Conservation (phyloP, 805 yeast species). For the Sugiyamaella lignohabitans region DNA sequence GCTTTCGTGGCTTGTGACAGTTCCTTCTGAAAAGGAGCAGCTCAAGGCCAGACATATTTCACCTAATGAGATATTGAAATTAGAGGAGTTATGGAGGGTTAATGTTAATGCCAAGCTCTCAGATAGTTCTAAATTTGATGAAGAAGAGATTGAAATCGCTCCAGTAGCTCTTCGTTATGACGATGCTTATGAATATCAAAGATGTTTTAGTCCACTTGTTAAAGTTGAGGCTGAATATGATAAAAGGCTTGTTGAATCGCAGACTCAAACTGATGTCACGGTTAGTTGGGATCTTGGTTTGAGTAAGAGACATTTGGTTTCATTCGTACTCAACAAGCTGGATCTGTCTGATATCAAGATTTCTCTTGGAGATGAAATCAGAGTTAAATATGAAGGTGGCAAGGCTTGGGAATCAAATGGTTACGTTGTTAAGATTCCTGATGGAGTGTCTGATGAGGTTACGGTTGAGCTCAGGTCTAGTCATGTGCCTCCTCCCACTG, state of each 20-base stretch:
- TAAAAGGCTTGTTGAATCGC: slow-evolving; percentile 62
- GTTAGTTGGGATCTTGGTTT: slow-evolving; percentile 69
- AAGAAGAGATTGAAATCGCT: slow-evolving; percentile 49
- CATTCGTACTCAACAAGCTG: slow-evolving; percentile 60
- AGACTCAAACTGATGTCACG: slow-evolving; percentile 62
- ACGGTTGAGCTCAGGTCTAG: slow-evolving; percentile 56
- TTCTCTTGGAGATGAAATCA: slow-evolving; percentile 80
- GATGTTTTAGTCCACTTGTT: slow-evolving; percentile 77
- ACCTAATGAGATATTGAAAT: slow-evolving; percentile 56
- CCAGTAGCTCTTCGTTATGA: slow-evolving; percentile 72
- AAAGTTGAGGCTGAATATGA: slow-evolving; percentile 79
- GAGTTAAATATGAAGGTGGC: slow-evolving; percentile 56
- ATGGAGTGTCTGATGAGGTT: slow-evolving; percentile 56
- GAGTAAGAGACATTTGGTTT: slow-evolving; percentile 58
- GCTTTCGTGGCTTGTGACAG: slow-evolving; percentile 72
- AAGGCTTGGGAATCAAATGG: slow-evolving; percentile 71
- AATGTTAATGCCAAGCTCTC: slow-evolving; percentile 65
- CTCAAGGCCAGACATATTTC: slow-evolving; percentile 51
- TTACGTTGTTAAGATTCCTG: slow-evolving; percentile 64
- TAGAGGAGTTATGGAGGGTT: slow-evolving; percentile 78
- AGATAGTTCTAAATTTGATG: slow-evolving; percentile 48
- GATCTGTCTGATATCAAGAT: slow-evolving; percentile 62
- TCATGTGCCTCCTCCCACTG: slow-evolving; percentile 41
- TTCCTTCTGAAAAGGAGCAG: slow-evolving; percentile 59
- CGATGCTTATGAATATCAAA: slow-evolving; percentile 80